Conservation (phyloP, 192 early-diverging fungal genomes). For the Podila epicladia region DNA sequence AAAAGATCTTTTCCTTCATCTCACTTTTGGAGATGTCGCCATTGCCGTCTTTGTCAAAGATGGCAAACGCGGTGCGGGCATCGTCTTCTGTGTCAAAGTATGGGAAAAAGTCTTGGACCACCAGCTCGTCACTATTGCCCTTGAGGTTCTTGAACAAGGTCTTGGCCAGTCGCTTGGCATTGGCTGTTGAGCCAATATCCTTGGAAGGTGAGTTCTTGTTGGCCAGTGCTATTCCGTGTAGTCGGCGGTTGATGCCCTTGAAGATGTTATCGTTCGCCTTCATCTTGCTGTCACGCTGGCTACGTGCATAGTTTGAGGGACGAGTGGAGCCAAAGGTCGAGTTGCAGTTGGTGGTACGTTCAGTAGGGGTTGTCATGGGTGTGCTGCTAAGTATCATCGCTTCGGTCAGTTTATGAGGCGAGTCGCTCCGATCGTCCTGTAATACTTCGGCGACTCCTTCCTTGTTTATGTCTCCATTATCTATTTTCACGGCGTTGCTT, state of each 20-base stretch:
- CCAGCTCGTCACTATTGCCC: conserved; percentile 61
- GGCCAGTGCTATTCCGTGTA: conserved; percentile 42
- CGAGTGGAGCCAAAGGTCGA: conserved; percentile 23
- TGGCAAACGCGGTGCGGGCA: conserved; percentile 78
- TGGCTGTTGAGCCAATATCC: conserved; percentile 48
- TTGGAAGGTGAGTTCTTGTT: conserved; percentile 36
- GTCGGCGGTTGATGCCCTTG: conserved; percentile 35
- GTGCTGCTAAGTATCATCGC: conserved; percentile 22
- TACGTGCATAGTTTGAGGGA: background rate
- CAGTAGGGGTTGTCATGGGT: conserved; percentile 31
- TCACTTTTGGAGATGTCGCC: conserved; percentile 87
- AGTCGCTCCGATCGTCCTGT: background rate
- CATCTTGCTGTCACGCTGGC: conserved; percentile 10
- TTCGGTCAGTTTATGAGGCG: conserved; percentile 14
- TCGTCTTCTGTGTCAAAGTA: conserved; percentile 78
- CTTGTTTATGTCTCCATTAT: background rate
- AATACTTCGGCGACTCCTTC: conserved; percentile 5
- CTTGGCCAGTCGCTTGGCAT: conserved; percentile 46
- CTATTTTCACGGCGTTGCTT: background rate
- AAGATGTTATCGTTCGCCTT: conserved; percentile 37
- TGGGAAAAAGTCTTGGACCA: conserved; percentile 75
- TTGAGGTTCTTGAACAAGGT: conserved; percentile 39
- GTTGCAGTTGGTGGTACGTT: conserved; percentile 6
- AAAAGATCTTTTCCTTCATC: conserved; percentile 80
- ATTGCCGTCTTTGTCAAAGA: conserved; percentile 91